Conservation (phyloP, 2,329 filamentous ascomycete genomes). For the Paraconiothyrium brasiliense region DNA sequence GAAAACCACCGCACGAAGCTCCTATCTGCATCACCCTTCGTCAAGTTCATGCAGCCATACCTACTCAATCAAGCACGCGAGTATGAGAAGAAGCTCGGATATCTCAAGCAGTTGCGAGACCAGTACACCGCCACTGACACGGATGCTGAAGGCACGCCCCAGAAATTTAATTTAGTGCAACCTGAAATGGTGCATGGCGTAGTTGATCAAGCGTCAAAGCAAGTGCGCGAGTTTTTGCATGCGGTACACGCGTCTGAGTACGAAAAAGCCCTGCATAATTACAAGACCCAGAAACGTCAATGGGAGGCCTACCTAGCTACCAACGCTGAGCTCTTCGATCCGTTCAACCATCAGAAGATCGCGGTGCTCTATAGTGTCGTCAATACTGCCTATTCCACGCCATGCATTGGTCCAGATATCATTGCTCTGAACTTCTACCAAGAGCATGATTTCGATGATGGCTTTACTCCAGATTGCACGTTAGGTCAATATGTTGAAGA, state of each 20-base stretch:
- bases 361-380: constrained; percentile 93
- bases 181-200: constrained; percentile 94
- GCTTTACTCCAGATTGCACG: constrained; percentile 84
- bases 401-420: constrained; percentile 90
- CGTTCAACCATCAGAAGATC: constrained; percentile 95
- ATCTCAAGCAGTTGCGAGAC: constrained; percentile 83
- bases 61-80: constrained; percentile 91
- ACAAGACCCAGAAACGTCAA: constrained; percentile 90
- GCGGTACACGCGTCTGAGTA: constrained; percentile 97
- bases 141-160: constrained; percentile 54
- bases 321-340: constrained; percentile 89
- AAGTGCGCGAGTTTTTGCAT: constrained; percentile 92
- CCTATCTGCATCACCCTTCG: constrained; percentile 93
- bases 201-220: constrained; percentile 79
- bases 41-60: constrained; percentile 94
- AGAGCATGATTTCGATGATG: constrained; percentile 77
- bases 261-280: constrained; percentile 92
- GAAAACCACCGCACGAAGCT: constrained; percentile 93
- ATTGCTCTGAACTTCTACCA: constrained; percentile 93
- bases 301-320: constrained; percentile 96
- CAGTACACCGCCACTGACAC: constrained; percentile 62
- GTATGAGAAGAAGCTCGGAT: constrained; percentile 83
- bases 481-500: constrained; percentile 96
- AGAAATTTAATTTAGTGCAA: constrained; percentile 88
- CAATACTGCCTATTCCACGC: constrained; percentile 91